These are phyloP conservation scores for Logfia minima DNA, from an alignment of 129 eudicot genomes.

Conservation along the genomic window DNA sequence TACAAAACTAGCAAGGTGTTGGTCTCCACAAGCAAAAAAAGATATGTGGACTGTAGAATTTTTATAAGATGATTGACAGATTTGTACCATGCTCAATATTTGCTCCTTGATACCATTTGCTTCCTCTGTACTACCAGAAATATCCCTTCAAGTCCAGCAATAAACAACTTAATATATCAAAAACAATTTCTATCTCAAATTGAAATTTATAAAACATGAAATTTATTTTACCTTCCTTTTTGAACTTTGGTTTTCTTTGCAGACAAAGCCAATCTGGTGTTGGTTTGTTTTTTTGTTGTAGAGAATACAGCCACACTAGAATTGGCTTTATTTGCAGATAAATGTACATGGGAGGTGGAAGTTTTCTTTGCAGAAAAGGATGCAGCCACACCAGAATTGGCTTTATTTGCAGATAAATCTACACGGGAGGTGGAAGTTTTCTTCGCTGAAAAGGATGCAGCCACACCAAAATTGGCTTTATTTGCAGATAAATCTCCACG, in stretches of 20 bases:
- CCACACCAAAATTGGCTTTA: slow-evolving; percentile 24
- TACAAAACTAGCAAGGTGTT: slow-evolving; percentile 1
- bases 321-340: slow-evolving; percentile 31
- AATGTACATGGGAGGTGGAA: background rate
- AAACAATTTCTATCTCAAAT: background rate
- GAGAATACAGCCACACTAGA: background rate
- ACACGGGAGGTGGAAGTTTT: slow-evolving; percentile 30
- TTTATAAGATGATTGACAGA: slow-evolving; percentile 8
- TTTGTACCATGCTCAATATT: slow-evolving; percentile 29
- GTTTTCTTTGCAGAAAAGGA: slow-evolving; percentile 38
- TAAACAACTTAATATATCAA: slow-evolving; percentile 5
- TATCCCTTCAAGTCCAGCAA: slow-evolving; percentile 47
- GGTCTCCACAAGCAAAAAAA: slow-evolving; percentile 8
- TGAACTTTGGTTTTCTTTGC: slow-evolving; percentile 33
- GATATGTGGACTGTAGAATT: background rate
- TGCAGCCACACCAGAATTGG: slow-evolving; percentile 21
- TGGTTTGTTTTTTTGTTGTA: slow-evolving; percentile 30
- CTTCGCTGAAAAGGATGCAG: slow-evolving; percentile 36
- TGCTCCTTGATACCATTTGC: slow-evolving; percentile 31
- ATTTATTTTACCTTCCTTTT: slow-evolving; percentile 57
- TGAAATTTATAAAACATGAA: background rate
- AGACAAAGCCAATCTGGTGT: slow-evolving; percentile 35
- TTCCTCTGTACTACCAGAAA: slow-evolving; percentile 43
- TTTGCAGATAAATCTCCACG: slow-evolving; percentile 12
- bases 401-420: slow-evolving; percentile 41